Conservation (phyloP, 805 yeast genomes). For the Kurtzmaniella cleridarum region DNA sequence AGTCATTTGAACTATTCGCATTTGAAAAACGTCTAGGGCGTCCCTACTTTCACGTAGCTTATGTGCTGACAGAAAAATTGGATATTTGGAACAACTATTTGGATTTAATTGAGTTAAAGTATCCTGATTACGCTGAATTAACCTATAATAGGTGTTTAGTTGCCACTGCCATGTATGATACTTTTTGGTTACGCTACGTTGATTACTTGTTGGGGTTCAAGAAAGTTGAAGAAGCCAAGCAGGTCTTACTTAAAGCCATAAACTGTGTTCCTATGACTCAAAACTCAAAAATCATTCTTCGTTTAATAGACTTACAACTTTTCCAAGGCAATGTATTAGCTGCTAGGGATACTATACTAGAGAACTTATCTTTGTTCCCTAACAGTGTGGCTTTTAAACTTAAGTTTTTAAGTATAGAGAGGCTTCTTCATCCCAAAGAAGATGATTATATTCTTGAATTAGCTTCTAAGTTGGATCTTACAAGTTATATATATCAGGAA, state of each 20-base stretch:
- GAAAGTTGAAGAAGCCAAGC: slow-evolving; percentile 31
- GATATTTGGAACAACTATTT: slow-evolving; percentile 57
- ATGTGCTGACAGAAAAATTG: slow-evolving; percentile 41
- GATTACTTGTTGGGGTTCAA: slow-evolving; percentile 29
- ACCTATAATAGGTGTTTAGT: slow-evolving; percentile 46
- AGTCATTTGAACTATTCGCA: slow-evolving; percentile 42
- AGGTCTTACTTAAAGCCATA: slow-evolving; percentile 32
- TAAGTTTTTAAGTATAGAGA: slow-evolving; percentile 40
- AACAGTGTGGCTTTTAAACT: not conserved
- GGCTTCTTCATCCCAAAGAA: slow-evolving; percentile 20
- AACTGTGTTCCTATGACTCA: slow-evolving; percentile 7
- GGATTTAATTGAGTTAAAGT: slow-evolving; percentile 42
- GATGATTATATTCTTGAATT: slow-evolving; percentile 21
- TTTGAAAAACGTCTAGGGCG: slow-evolving; percentile 41
- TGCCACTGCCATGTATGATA: slow-evolving; percentile 38
- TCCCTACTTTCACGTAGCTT: slow-evolving; percentile 33
- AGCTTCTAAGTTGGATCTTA: slow-evolving; percentile 17
- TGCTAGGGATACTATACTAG: slow-evolving; percentile 32
- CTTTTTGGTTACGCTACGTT: slow-evolving; percentile 47
- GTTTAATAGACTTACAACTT: slow-evolving; percentile 41
- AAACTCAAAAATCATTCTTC: slow-evolving; percentile 15
- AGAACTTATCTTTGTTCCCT: slow-evolving; percentile 12
- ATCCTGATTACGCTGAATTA: slow-evolving; percentile 18
- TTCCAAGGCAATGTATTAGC: slow-evolving; percentile 25
- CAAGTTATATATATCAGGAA: not conserved